Percentiles rank a stretch among this genome's conserved stretches.
Conservation (phyloP, 345 rosid species). For the Garcia nutans region DNA sequence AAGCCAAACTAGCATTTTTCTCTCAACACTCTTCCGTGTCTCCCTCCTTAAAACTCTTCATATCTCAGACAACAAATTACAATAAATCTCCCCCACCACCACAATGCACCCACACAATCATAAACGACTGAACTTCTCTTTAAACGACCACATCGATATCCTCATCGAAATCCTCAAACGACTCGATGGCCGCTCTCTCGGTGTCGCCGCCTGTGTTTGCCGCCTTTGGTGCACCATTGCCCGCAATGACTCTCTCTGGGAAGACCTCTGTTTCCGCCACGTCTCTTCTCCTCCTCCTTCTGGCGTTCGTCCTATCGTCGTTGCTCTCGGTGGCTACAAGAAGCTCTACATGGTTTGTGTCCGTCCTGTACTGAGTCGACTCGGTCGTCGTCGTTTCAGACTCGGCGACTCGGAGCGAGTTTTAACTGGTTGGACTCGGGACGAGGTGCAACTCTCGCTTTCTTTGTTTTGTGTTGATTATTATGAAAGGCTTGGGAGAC, state of each 20-base stretch:
- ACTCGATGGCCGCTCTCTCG: slow-evolving; percentile 82
- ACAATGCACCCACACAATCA: background rate
- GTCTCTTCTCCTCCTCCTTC: slow-evolving; percentile 56
- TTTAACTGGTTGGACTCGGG: slow-evolving; percentile 45
- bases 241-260: slow-evolving; percentile 81
- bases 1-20: background rate
- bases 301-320: slow-evolving; percentile 63
- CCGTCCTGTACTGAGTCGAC: slow-evolving; percentile 58
- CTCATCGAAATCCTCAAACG: slow-evolving; percentile 68
- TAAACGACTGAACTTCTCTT: slow-evolving; percentile 40
- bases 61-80: too few species aligned
- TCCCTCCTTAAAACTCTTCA: background rate
- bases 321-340: slow-evolving; percentile 86
- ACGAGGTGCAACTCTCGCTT: slow-evolving; percentile 81
- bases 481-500: slow-evolving; percentile 64
- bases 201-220: slow-evolving; percentile 86
- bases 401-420: slow-evolving; percentile 16
- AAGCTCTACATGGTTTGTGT: slow-evolving; percentile 82
- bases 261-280: slow-evolving; percentile 84
- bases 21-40: slow-evolving; percentile 2
- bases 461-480: slow-evolving; percentile 80
- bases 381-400: slow-evolving; percentile 11
- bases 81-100: background rate
- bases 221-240: slow-evolving; percentile 77
- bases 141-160: slow-evolving; percentile 86